These are phyloP conservation scores for Aspergillus kassunensis DNA, from an alignment of 495 filamentous ascomycete species.

Conservation along the genomic window DNA sequence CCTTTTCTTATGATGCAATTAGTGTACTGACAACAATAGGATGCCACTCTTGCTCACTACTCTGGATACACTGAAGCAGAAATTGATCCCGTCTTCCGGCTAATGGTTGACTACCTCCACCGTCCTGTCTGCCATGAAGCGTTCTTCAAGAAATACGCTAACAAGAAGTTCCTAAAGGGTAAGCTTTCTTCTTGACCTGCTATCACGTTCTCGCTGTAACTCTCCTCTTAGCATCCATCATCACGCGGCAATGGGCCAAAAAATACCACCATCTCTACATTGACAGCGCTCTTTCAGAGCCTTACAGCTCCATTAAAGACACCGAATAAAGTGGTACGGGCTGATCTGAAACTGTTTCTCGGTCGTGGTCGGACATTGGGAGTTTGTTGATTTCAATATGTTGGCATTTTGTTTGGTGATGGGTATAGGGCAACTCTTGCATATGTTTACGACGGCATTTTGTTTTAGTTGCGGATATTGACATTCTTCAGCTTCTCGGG, in stretches of 20 bases:
- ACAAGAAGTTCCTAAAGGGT: constrained; percentile 98
- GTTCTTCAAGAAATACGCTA: constrained; percentile 99
- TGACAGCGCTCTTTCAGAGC: constrained; percentile 33
- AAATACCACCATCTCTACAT: constrained; percentile 52
- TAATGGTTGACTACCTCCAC: constrained; percentile 94
- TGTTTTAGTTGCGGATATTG: constrained; percentile 39
- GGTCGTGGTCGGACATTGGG: constrained; percentile 14
- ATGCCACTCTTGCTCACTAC: constrained; percentile 86
- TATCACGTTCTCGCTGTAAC: constrained; percentile 16
- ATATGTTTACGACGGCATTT: constrained; percentile 46
- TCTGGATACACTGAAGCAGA: constrained; percentile 90
- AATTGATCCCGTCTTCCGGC: constrained; percentile 82
- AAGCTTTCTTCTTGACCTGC: constrained; percentile 18
- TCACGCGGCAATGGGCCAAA: constrained; percentile 92
- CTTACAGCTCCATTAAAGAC: constrained; percentile 38
- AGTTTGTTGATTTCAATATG: constrained; percentile 37
- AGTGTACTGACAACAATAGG: constrained; percentile 45
- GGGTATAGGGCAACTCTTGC: constrained; percentile 40
- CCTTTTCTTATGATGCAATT: neutral
- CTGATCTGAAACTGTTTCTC: no score
- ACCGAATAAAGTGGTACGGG: constrained; percentile 35
- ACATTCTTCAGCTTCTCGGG: constrained; percentile 29
- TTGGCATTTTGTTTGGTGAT: constrained; percentile 44
- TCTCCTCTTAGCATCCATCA: constrained; percentile 66
- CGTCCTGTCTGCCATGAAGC: constrained; percentile 88